These are phyloP conservation scores for Rhodotorula sphaerocarpa DNA, from an alignment of 768 basidiomycete genomes.

Conservation along the genomic window DNA sequence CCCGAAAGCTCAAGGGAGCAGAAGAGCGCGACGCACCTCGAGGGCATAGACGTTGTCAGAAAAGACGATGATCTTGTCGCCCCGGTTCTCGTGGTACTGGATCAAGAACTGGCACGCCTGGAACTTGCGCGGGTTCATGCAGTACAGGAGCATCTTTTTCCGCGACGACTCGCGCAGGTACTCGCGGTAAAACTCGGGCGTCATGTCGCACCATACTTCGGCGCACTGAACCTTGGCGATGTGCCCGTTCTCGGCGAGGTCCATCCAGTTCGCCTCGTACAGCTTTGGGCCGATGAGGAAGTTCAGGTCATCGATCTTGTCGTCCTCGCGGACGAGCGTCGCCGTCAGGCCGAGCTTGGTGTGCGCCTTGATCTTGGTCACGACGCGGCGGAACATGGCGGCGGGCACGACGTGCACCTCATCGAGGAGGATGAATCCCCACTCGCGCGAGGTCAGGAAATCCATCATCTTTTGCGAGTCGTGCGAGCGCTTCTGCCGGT, in stretches of 20 bases:
- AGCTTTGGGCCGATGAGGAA: slow-evolving; percentile 99
- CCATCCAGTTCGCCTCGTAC: slow-evolving; percentile 99
- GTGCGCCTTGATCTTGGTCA: slow-evolving; percentile 97
- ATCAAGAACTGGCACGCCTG: slow-evolving; percentile 98
- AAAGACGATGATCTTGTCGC: slow-evolving; percentile 98
- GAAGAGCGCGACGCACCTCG: slow-evolving; percentile 54
- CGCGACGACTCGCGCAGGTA: slow-evolving; percentile 86
- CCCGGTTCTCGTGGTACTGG: slow-evolving; percentile 92
- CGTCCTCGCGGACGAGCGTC: slow-evolving; percentile 95
- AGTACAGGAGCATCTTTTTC: slow-evolving; percentile 90
- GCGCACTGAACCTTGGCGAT: slow-evolving; percentile 99
- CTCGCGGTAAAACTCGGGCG: slow-evolving; percentile 96
- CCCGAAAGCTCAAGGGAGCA: not conserved
- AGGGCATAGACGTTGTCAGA: slow-evolving; percentile 96
- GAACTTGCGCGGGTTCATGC: slow-evolving; percentile 99
- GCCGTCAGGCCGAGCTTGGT: slow-evolving; percentile 96
- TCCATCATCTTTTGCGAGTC: slow-evolving; percentile 99
- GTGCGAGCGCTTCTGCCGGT: slow-evolving; percentile 95
- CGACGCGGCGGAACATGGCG: slow-evolving; percentile 94
- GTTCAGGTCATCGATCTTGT: slow-evolving; percentile 95
- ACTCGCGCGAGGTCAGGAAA: slow-evolving; percentile 92
- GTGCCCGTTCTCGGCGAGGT: slow-evolving; percentile 96
- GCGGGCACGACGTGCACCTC: slow-evolving; percentile 99
- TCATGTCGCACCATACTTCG: slow-evolving; percentile 99
- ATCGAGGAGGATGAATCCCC: slow-evolving; percentile 95